Evolutionary conservation across 495 filamentous ascomycete genomes (phyloP), one percentile per base, ranked within the genome.

Genomic region (Aspergillus coremiiformis): DNA sequence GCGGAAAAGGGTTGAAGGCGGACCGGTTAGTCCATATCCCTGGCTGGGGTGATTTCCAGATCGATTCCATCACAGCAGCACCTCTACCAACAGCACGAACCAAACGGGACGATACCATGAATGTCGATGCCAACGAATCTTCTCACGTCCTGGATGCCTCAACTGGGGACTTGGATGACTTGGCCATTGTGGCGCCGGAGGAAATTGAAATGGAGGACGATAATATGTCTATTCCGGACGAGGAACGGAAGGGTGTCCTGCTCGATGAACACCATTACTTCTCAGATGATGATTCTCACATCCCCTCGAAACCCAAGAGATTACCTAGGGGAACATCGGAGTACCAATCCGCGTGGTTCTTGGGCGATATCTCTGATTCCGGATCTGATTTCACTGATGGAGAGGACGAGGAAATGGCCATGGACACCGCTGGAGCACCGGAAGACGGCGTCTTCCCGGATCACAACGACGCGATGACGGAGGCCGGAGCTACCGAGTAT

Each of bases 191-290:
- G 26, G 91, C 93, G 1, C 92, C 92, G 17, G 90, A 96, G 64
- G 85, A 86, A 51, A 76, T 77, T 11, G 82, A 86, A 62, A 89
- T 89, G 79, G 81, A 85, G 27, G 81, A 85, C 51, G 82, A 85
- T 27, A 79, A 84, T 17, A 75, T 80, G 51, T 70, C 74, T 0
- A 64, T 79, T 24, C 81, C 81, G 6, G 74, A 82, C n/a, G 66
- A 65, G 11, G 73, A 75, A 22, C 77, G 84, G 43, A 83, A 81
- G 67, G 92, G 92, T 42, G 93, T 98, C 4, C 74, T 98, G 37
- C 76, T 98, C 24, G 93, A 98, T 56, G 91, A 95, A 54, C 92
- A 98, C 68, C 93, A 96, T 63, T 98, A 98, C 70, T 98, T 96
- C 63, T 92, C 90, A 3, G 93, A 97, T 45, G 89, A 95, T 15